Evolutionary conservation across 2,329 filamentous ascomycete species (phyloP).

Genomic region (Xylaria sp.): DNA sequence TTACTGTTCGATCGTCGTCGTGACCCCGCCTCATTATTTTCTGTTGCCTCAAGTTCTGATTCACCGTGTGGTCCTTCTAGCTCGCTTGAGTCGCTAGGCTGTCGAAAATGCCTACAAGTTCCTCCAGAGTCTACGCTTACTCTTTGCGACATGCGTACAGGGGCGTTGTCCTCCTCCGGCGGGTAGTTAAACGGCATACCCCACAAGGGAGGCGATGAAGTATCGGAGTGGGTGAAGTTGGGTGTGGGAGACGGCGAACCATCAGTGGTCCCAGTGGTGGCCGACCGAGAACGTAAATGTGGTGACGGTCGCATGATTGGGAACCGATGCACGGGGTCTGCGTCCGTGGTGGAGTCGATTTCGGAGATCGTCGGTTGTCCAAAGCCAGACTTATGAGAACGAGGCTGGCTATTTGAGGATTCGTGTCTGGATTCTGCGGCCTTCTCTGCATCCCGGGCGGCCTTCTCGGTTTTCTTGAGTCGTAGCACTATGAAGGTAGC

Average conservation of each 20-base stretch:
- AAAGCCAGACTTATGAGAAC: conserved; percentile 52
- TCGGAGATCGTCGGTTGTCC: conserved; percentile 55
- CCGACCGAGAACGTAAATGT: conserved; percentile 38
- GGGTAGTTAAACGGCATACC: conserved; percentile 36
- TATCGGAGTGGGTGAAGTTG: conserved; percentile 36
- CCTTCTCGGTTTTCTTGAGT: conserved; percentile 58
- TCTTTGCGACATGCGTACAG: conserved; percentile 38
- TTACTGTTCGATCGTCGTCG: conserved; percentile 49
- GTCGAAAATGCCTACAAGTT: conserved; percentile 50
- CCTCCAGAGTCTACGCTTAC: conserved; percentile 45
- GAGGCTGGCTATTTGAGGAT: conserved; percentile 48
- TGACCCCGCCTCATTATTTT: conserved; percentile 50
- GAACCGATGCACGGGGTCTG: conserved; percentile 52
- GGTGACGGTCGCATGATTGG: conserved; percentile 44
- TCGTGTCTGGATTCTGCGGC: conserved; percentile 51
- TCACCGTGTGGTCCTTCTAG: conserved; percentile 46
- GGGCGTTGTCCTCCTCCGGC: conserved; percentile 43
- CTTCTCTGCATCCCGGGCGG: conserved; percentile 51
- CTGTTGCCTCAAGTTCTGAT: conserved; percentile 53
- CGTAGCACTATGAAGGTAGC: conserved; percentile 62
- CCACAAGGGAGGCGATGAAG: conserved; percentile 42
- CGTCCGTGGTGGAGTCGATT: conserved; percentile 55
- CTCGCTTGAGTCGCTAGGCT: conserved; percentile 59
- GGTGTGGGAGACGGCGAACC: conserved; percentile 40
- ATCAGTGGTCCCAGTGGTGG: conserved; percentile 32